phyloP scores from a whole-genome alignment of 192 early-diverging fungal genomes.

The Phlyctochytrium bullatum region DNA sequence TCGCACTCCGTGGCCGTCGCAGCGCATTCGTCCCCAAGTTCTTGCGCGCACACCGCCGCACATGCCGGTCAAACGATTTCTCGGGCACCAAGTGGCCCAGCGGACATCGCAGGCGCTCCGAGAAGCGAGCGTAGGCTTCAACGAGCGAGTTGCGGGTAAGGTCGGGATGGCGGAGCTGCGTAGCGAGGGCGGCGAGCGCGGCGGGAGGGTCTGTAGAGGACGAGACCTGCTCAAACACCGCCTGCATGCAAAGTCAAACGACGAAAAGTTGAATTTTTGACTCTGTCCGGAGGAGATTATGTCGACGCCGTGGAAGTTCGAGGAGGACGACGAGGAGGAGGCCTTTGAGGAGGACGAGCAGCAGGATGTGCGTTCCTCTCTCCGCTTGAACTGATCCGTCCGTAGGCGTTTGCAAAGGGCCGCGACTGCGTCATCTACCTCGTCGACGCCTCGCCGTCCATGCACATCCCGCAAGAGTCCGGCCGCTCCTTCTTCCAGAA shows the following conservation, averaged over 20 bases:
- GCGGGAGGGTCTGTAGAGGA: too few species aligned
- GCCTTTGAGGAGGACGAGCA: conserved; percentile 6
- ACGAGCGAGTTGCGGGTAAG: too few species aligned
- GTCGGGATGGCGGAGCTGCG: too few species aligned
- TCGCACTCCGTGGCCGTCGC: too few species aligned
- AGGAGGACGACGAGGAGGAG: conserved; percentile 16
- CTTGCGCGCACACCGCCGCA: too few species aligned
- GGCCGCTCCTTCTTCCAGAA: conserved; percentile 24
- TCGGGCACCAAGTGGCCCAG: too few species aligned
- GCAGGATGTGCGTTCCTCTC: conserved; percentile 3
- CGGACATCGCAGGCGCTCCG: too few species aligned
- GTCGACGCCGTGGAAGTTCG: neutral
- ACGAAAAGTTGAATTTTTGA: neutral
- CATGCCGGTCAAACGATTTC: too few species aligned
- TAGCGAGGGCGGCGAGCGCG: too few species aligned
- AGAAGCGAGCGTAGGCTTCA: too few species aligned
- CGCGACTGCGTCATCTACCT: conserved; percentile 24
- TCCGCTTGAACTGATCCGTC: neutral
- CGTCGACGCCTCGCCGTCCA: conserved; percentile 28
- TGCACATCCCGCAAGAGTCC: conserved; percentile 21
- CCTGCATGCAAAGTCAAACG: neutral
- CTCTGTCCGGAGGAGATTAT: neutral
- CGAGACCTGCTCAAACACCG: neutral
- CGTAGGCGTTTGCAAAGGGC: neutral
- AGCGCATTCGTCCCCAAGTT: too few species aligned